Base-by-base conservation (phyloP, 139 green algal genomes). In the Coelastrella sp. region DNA sequence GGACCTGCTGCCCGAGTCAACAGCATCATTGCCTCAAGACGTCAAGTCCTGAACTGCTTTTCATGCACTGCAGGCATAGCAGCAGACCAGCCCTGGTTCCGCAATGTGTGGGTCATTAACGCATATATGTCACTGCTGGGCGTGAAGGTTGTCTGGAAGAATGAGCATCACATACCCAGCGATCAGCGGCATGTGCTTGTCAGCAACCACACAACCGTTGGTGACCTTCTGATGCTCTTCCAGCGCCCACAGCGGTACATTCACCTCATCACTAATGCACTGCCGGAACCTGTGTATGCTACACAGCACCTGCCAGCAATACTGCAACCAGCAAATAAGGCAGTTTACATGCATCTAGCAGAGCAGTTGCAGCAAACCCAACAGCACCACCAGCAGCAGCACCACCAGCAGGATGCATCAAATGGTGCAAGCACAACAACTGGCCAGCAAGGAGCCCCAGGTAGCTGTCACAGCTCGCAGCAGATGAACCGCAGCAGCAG, bases 161-260 rank as follows among this genome's bases (percentile, higher is more conserved):
- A 87, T 73, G 12, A 74, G n/a, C 88, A 95, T 9, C 66, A 72
- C 66, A 85, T 96, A 7, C 94, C 94, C 0, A 7, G 70, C 4
- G 84, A 73, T 66, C 82, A 91, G 68, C 84, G 90, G 6, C 94
- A 96, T 78, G 90, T 96, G 7, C 75, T 96, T 14, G 93, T 96
- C 25, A 94, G 89, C 84, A 96, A 96, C 85, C 94, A 96, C 79
- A 57, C 89, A 22, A 92, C 85, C 73, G 88, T 90, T 14, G 94
- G 92, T 8, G 94, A 96, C 90, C 86, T 96, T 10, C 94, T 96
- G 92, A 85, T 93, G 66, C 92, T 96, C 8, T 96, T 96, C 90
- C 68, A 84, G 56, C 82, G 59, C 59, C 70, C 82, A 7, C 73
- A 85, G 65, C 90, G 91, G 59, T 95, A 95, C 78, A 74, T 85